Evolutionary conservation across 495 filamentous ascomycete species (phyloP), one percentile per base, ranked within the genome.

Genomic region (Aspergillus asperescens): DNA sequence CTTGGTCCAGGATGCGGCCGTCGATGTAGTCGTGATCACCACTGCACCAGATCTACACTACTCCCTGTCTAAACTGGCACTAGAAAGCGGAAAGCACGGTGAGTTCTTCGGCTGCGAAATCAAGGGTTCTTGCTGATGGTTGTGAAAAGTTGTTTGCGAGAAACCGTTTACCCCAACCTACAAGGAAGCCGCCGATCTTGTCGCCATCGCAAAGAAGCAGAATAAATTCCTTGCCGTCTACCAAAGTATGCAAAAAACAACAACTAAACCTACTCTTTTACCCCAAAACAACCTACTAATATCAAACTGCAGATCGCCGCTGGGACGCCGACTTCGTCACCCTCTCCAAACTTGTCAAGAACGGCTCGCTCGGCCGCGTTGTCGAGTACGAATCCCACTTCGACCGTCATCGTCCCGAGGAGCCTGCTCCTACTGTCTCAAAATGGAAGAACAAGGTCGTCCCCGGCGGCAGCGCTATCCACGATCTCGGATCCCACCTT

Each of bases 251-350:
- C 7, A 27, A n/a, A n/a, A n/a, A n/a, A n/a, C n/a, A n/a, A n/a
- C n/a, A n/a, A n/a, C n/a, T n/a, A n/a, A n/a, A n/a, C n/a, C n/a
- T n/a, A n/a, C n/a, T n/a, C n/a, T n/a, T n/a, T n/a, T n/a, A 29
- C 27, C 35, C 9, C 18, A 34, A 12, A 47, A 12, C 18, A 48
- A 13, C 10, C 44, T 7, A 27, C 31, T 63, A 56, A 64, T 42
- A 49, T 13, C 15, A 37, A 0, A 10, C 20, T 35, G 32, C 48
- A 81, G 78, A 94, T 73, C 84, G 90, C 13, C 77, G 90, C 42
- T 94, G 80, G 75, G 90, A 95, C 64, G 77, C 84, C 49, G 90
- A 96, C 72, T 95, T 90, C 72, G 74, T 87, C 25, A 90, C 86
- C 24, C 75, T 94, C 28, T 80, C 75, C 42, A 72, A 81, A 48